Base-by-base conservation (phyloP, 768 basidiomycete genomes). In the Plicaturopsis crispa region DNA sequence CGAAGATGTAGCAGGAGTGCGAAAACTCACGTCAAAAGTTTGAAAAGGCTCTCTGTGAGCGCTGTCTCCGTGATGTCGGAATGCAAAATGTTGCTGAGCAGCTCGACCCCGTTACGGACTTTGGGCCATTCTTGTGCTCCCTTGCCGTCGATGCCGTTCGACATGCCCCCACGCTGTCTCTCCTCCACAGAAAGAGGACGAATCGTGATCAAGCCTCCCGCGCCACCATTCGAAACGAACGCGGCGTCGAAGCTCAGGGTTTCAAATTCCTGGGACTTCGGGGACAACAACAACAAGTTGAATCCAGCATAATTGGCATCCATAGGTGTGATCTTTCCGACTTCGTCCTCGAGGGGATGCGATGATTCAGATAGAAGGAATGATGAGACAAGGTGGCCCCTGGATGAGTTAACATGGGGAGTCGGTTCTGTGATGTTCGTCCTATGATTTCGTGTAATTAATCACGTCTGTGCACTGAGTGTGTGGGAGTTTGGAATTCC, bases 371-470 rank as follows among this genome's bases (percentile, higher is more conserved):
- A 71, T 48, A 71, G 58, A 49, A 91, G 72, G 53, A 84, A 88
- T 17, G 75, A 72, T 20, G 81, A 71, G 35, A 77, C 67, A 46
- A 91, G 67, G 38, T 65, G 61, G 35, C 88, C 88, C 48, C 88
- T 72, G 49, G 86, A 84, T 21, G 72, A 72, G 40, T 57, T 44
- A 46, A 71, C 74, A 35, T 57, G 51, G 44, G 52, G 55, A 26
- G 53, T 40, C n/a, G 73, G 64, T 59, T 90, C 87, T 31, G 82
- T 85, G 56, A 90, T 88, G 63, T 91, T 90, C 14, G 88, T 91
- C 54, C 86, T 88, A 61, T 55, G 42, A 49, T 52, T 41, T 36
- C n/a, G n/a, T n/a, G n/a, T n/a, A n/a, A n/a, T n/a, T 22, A 44
- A 33, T n/a, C n/a, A n/a, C n/a, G n/a, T n/a, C 26, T 1, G 26